Evolutionary conservation across 1,139 yeast species (phyloP).

Genomic region (Kurtzmaniella quercitrusa): DNA sequence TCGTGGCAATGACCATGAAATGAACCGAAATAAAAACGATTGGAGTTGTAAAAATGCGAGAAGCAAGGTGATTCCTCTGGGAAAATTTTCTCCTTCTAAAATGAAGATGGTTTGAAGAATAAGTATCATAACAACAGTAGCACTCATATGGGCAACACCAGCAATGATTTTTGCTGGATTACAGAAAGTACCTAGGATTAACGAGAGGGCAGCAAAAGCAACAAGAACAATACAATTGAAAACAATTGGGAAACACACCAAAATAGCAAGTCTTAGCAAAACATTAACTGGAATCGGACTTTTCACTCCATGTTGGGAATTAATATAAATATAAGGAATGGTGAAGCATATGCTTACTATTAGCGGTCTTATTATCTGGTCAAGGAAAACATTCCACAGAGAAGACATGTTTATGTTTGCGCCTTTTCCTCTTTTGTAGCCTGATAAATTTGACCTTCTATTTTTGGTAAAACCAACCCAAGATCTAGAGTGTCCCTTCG

Average conservation of each 20-base stretch:
- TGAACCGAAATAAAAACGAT: conserved; percentile 38
- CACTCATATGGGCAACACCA: conserved; percentile 44
- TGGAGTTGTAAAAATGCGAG: conserved; percentile 46
- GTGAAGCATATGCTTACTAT: conserved; percentile 38
- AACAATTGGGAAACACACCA: conserved; percentile 51
- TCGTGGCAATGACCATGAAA: conserved; percentile 48
- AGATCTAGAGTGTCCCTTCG: conserved; percentile 43
- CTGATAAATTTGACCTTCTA: conserved; percentile 60
- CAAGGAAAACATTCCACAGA: conserved; percentile 44
- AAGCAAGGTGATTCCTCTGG: conserved; percentile 51
- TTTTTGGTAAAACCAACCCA: conserved; percentile 59
- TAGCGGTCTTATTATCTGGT: conserved; percentile 51
- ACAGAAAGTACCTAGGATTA: conserved; percentile 23
- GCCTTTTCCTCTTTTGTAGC: conserved; percentile 45
- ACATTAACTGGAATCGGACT: conserved; percentile 49
- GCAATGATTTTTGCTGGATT: conserved; percentile 30
- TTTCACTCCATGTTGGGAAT: conserved; percentile 63
- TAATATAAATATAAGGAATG: conserved; percentile 63
- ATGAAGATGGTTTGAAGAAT: conserved; percentile 60
- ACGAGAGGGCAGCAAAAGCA: conserved; percentile 43
- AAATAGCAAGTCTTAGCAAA: conserved; percentile 45
- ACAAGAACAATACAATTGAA: conserved; percentile 42
- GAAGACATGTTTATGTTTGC: conserved; percentile 31
- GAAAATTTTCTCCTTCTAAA: conserved; percentile 60
- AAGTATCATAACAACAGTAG: conserved; percentile 50